Evolutionary conservation across 1,284 basidiomycete species (phyloP), one percentile per base, ranked within the genome.

Genomic region (Coniophora puteana): DNA sequence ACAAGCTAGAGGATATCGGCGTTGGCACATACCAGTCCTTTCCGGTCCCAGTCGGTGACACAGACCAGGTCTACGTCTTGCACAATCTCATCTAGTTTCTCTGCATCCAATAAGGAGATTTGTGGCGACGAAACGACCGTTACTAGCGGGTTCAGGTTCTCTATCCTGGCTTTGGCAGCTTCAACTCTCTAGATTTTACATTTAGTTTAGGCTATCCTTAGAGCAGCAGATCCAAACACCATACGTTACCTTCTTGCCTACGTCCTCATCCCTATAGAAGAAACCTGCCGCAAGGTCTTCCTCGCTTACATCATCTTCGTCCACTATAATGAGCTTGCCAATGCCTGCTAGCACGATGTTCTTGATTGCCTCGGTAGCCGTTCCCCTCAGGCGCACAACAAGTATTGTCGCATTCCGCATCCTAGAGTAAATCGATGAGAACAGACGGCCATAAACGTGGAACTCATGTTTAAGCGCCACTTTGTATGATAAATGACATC

Each of bases 301-400:
- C 54, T 80, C 76, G 34, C 64, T 54, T 32, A 89, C 82, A 28
- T 72, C 62, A 48, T 75, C 80, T 17, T 65, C 64, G 63, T 89
- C 85, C 40, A 82, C 68, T 40, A 89, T 72, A 42, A 89, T 59
- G 41, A 89, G 68, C 57, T 76, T 84, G 33, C 85, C 85, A 41
- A 89, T 81, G 23, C 86, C 85, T 23, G 85, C 82, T 36, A 89
- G 71, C 23, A 89, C 86, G 58, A 89, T 83, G 61, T 99, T 99
- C 67, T 99, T 99, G 65, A 96, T 89, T 18, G 87, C 80, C 64
- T 99, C 96, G n/a, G 93, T 93, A 13, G 95, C 92, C 26, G 91
- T 74, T 3, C 93, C 92, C 32, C 81, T 75, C 38, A 98, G 74
- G 18, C 80, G 80, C 25, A 93, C 69, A 32, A 99, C 74, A 38